Base-by-base conservation (phyloP, 306 rosid genomes). In the Albizia julibrissin region DNA sequence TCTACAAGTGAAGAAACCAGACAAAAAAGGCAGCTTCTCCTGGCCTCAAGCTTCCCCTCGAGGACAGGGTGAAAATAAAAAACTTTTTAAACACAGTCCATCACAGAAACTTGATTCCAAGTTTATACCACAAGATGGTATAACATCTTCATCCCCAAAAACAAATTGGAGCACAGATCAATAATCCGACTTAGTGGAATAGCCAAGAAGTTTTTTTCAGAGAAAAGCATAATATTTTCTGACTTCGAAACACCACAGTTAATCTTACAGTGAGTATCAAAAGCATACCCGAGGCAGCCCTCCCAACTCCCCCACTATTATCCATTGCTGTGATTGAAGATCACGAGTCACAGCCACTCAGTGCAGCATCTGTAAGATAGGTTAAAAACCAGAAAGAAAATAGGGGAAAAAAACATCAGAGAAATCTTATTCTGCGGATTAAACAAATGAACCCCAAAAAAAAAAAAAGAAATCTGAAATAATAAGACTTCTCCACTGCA, bases 251-350 rank as follows among this genome's bases (percentile, higher is more conserved):
- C 73, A 80, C 70, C 77, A 47, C 50, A 42, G 50, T 81, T 52
- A 49, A 66, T n/a, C 31, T 67, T 49, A 68, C 50, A 80, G 15
- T 49, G 77, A 78, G 74, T 31, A 81, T 70, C 34, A 69, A 40
- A 85, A 84, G 75, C 72, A 78, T 89, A 93, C 99, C 92, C 82
- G 99, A 90, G 58, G 87, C 80, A 75, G 91, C 91, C 83, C 89
- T 87, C 84, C 89, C 92, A 75, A 85, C 86, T 58, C 84, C 94
- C 89, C 79, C 72, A 24, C 83, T 85, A 71, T 87, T 70, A 88
- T 76, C 86, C 88, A 81, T 86, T 78, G 85, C 87, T 83, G 64
- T 64, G 24, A 72, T 82, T 67, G 40, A 75, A 80, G 68, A 26
- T 58, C 76, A 67, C 83, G 71, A 80, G 72, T 50, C 76, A 62